phyloP scores from a whole-genome alignment of 495 filamentous ascomycete species.

The Daldinia caldariorum region DNA sequence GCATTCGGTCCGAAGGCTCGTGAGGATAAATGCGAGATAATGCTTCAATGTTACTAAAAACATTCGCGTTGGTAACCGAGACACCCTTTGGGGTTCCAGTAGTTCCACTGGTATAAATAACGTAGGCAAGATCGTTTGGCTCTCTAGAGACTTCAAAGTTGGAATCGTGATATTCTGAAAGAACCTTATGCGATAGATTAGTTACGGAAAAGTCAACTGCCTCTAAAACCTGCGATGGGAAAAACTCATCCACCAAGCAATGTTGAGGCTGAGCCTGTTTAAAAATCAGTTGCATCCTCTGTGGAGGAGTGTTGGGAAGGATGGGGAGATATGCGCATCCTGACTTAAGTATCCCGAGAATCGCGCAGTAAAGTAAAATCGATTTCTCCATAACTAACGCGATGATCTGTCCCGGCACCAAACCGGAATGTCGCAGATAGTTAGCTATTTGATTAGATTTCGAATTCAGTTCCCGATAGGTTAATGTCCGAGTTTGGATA shows the following conservation, averaged over 20 bases:
- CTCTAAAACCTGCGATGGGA: conserved; percentile 29
- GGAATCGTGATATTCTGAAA: conserved; percentile 32
- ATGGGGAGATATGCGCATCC: conserved; percentile 81
- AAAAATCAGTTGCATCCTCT: conserved; percentile 65
- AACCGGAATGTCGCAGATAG: conserved; percentile 58
- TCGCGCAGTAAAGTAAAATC: conserved; percentile 70
- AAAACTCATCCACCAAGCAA: conserved; percentile 55
- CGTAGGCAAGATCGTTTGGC: conserved; percentile 60
- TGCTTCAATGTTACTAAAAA: conserved; percentile 72
- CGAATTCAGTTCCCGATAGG: conserved; percentile 70
- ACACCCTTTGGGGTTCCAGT: conserved; percentile 77
- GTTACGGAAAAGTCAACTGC: conserved; percentile 47
- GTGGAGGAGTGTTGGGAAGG: conserved; percentile 67
- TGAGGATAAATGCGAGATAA: conserved; percentile 69
- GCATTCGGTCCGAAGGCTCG: conserved; percentile 57
- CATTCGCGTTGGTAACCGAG: conserved; percentile 71
- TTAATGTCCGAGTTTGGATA: conserved; percentile 55
- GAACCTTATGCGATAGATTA: conserved; percentile 47
- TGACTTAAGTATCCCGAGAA: conserved; percentile 75
- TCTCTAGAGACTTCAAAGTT: conserved; percentile 51
- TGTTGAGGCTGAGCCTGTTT: conserved; percentile 58
- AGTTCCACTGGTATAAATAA: conserved; percentile 73
- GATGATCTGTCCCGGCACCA: conserved; percentile 63
- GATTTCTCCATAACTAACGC: conserved; percentile 78
- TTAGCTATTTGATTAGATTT: conserved; percentile 72